Evolutionary conservation across 768 basidiomycete species (phyloP), one percentile per base, ranked within the genome.

Genomic region (Podaxis carcinomalis): DNA sequence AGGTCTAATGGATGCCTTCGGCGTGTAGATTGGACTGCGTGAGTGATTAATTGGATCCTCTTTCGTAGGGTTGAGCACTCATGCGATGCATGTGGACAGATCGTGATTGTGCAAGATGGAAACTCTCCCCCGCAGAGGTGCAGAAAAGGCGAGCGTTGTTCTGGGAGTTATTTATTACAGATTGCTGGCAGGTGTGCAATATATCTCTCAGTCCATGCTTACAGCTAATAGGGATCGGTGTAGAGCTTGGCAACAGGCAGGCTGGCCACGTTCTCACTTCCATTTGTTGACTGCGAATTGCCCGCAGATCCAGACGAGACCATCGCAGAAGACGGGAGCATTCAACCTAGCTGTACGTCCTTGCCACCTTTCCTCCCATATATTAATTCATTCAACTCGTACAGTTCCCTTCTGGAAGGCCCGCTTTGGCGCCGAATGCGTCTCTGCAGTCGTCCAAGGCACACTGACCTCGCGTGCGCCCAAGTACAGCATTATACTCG

Each of bases 101-200:
- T 65, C 86, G 87, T 6, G 88, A 90, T 67, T 86, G 86, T 68
- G 87, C 87, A 4, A 78, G 88, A 32, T 90, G 87, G 86, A 81
- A 83, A 39, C 70, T 90, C 19, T 64, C 81, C 4, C 78, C 80
- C 2, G 76, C 79, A 1, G 88, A 88, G 66, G 85, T 89, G 4
- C 87, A 90, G 73, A 88, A 88, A 69, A 81, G 88, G 3, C 80
- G 88, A 32, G 81, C 84, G 1, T 69, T 89, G 23, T 89, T 89
- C 65, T 89, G 88, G 88, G 88, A 90, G 62, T 62, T 89, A 28
- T 88, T 87, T 65, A 85, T 88, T 32, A 32, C 32, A 2, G 32
- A 32, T 32, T 32, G 32, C 32, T 89, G 87, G 86, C 86, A 87
- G 80, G 88, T 87, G 62, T 14, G 78, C 19, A 32, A 32, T 32